phyloP scores from a whole-genome alignment of 31 red algal species.

The Pterothamnion heteromorphum region DNA sequence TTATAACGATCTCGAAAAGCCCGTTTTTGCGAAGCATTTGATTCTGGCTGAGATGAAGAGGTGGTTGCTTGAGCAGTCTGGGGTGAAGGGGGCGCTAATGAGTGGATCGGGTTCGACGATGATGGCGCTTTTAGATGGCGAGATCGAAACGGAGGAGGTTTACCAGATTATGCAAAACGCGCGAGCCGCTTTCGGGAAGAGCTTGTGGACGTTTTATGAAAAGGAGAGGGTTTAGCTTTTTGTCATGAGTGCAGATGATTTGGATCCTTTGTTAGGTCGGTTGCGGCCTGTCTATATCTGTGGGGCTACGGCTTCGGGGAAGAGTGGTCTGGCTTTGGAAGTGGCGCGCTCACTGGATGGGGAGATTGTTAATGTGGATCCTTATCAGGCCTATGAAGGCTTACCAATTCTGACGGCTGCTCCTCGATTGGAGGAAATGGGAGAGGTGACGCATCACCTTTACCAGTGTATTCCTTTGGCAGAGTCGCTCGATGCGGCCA shows the following conservation, averaged over 20 bases:
- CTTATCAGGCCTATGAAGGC: background rate
- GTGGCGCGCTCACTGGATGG: background rate
- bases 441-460: background rate
- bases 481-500: background rate
- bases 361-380: background rate
- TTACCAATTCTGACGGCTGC: background rate
- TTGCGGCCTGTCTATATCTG: constrained; percentile 1
- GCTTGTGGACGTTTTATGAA: no score
- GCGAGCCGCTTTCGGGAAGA: no score
- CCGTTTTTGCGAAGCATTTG: constrained; percentile 4
- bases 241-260: no score
- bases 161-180: no score
- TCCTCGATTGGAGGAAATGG: background rate
- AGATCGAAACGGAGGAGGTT: no score
- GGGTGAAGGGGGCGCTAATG: background rate
- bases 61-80: background rate
- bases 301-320: background rate
- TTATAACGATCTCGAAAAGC: background rate
- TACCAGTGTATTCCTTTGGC: background rate
- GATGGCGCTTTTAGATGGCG: background rate
- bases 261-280: no score
- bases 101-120: constrained; percentile 1
- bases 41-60: background rate
- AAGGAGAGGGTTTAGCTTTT: no score
- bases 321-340: background rate